A percentile compares a stretch with the other conserved stretches of the same genome.
Conservation (phyloP, 176 grass and related monocot genomes). For the sorghum (Sorghum bicolor) region Sorghum_bicolor_NCBIv3 NC_012871.2:70204001-70204500, state of each 20-base stretch:
- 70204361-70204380: background rate
- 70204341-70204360: background rate
- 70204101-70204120: too few relatives aligned
- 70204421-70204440: constrained; percentile 73
- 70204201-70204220: too few relatives aligned
- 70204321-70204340: background rate
- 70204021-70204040: background rate
- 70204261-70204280: too few relatives aligned
- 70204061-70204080: background rate
- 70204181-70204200: too few relatives aligned
- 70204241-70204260: too few relatives aligned
- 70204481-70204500: background rate
- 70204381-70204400: background rate
- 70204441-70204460: constrained; percentile 85
- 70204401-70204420: constrained; percentile 80
- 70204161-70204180: too few relatives aligned
- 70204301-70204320: background rate
- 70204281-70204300: too few relatives aligned
- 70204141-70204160: too few relatives aligned
- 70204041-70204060: background rate
- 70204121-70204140: too few relatives aligned
- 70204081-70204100: background rate
- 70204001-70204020: background rate
- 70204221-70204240: too few relatives aligned
- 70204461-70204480: constrained; percentile 46